These are phyloP conservation scores for Paralagenidium karlingii DNA, from an alignment of 352 stramenopile genomes.

Conservation along the genomic window DNA sequence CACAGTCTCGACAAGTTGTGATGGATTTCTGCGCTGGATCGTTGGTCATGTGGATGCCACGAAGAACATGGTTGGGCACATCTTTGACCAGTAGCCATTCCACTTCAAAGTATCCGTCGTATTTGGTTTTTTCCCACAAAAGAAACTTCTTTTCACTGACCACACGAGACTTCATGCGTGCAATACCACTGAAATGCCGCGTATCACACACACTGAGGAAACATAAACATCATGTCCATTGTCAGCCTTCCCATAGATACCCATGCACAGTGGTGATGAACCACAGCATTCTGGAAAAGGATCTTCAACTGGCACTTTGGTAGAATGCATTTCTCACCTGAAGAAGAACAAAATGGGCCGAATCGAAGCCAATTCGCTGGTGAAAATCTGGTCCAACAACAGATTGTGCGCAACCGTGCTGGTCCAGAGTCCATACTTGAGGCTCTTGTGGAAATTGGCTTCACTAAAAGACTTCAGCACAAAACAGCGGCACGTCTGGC, in stretches of 20 bases:
- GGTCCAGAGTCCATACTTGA: conserved; percentile 76
- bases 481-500: conserved; percentile 59
- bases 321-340: no score
- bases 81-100: conserved; percentile 79
- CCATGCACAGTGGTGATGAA: neutral
- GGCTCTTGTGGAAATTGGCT: conserved; percentile 74
- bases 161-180: conserved; percentile 61
- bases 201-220: conserved; percentile 49
- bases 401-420: conserved; percentile 59
- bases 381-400: conserved; percentile 53
- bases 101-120: conserved; percentile 65
- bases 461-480: conserved; percentile 81
- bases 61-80: conserved; percentile 70
- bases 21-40: conserved; percentile 72
- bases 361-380: conserved; percentile 39
- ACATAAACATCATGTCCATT: no score
- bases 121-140: conserved; percentile 77
- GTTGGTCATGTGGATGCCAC: conserved; percentile 64
- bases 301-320: no score
- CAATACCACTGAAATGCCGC: conserved; percentile 66
- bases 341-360: conserved; percentile 68
- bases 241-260: neutral
- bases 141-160: conserved; percentile 31
- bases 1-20: conserved; percentile 58
- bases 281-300: neutral